Conservation (phyloP, 176 grass and related monocot species). For the Musa schizocarpa region DNA sequence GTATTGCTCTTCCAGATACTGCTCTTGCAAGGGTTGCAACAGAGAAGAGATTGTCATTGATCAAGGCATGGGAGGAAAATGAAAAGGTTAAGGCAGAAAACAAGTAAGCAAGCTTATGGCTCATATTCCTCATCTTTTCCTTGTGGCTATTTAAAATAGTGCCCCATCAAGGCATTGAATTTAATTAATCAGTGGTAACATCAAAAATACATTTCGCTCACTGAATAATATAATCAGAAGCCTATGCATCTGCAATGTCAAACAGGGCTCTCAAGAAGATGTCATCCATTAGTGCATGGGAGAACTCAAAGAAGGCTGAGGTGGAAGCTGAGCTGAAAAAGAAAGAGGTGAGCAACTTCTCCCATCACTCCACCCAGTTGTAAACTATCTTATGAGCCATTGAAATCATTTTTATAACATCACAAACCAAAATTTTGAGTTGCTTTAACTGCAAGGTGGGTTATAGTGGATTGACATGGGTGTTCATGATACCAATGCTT, state of each 20-base stretch:
- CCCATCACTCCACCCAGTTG: neutral
- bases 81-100: slow-evolving; percentile 72
- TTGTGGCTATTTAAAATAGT: too few species aligned
- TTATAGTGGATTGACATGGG: too few species aligned
- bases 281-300: slow-evolving; percentile 59
- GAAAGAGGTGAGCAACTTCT: slow-evolving; percentile 44
- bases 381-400: too few species aligned
- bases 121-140: too few species aligned
- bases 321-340: slow-evolving; percentile 60
- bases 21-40: slow-evolving; percentile 51
- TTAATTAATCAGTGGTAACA: neutral
- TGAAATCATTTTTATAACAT: too few species aligned
- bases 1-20: slow-evolving; percentile 30
- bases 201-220: neutral
- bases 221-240: too few species aligned
- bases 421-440: too few species aligned
- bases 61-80: slow-evolving; percentile 82
- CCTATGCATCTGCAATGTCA: neutral
- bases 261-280: slow-evolving; percentile 57
- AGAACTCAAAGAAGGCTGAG: slow-evolving; percentile 70
- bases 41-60: slow-evolving; percentile 54
- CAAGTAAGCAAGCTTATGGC: slow-evolving; percentile 29
- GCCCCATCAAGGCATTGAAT: too few species aligned
- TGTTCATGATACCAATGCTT: too few species aligned
- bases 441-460: too few species aligned